Conservation (phyloP, 2,329 filamentous ascomycete genomes). For the Cladophialophora yegresii region DNA sequence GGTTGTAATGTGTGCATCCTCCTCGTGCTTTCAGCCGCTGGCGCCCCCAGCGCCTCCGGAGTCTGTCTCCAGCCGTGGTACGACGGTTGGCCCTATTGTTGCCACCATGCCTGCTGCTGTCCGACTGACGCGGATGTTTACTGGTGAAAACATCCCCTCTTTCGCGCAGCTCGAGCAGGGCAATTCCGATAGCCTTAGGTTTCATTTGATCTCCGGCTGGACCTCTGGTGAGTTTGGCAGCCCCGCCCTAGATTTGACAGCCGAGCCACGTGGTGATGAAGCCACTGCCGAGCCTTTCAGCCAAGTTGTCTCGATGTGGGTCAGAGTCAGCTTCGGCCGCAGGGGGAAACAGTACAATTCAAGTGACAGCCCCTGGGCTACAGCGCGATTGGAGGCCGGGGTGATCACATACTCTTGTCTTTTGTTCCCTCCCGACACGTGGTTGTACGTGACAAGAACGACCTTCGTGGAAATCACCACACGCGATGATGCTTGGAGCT, state of each 20-base stretch:
- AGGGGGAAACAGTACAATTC: background rate
- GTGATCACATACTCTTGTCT: background rate
- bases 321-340: background rate
- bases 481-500: background rate
- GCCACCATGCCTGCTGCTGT: background rate
- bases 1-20: too few relatives aligned
- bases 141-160: conserved; percentile 77
- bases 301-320: background rate
- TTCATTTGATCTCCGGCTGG: conserved; percentile 46
- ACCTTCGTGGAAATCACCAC: background rate
- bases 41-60: too few relatives aligned
- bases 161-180: conserved; percentile 55
- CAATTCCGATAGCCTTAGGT: conserved; percentile 43
- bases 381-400: background rate
- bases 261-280: background rate
- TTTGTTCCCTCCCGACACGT: background rate
- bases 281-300: background rate
- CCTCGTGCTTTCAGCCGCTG: too few relatives aligned
- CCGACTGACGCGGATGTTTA: conserved; percentile 64
- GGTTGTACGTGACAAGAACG: background rate
- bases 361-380: background rate
- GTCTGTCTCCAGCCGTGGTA: conserved; percentile 24
- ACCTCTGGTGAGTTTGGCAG: too few relatives aligned
- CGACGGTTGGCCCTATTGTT: conserved; percentile 2
- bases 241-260: background rate